These are phyloP conservation scores for Pleurotus pulmonarius DNA, from an alignment of 768 basidiomycete genomes.

Conservation along the genomic window DNA sequence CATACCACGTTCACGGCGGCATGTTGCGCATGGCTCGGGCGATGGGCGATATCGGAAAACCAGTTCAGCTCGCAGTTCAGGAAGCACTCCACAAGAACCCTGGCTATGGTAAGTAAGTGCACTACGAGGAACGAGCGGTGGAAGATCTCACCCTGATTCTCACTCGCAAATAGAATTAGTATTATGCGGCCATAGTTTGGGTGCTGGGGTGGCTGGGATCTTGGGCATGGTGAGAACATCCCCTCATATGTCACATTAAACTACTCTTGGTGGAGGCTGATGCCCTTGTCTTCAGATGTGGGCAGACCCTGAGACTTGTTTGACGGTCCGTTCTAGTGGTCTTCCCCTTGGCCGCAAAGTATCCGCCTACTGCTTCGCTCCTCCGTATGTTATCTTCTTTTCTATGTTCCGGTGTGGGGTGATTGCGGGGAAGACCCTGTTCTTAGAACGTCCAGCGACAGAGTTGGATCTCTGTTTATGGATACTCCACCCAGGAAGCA, in stretches of 20 bases:
- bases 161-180: conserved; percentile 48
- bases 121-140: neutral
- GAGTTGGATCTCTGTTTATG: too few species aligned
- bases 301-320: conserved; percentile 78
- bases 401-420: too few species aligned
- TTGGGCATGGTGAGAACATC: conserved; percentile 58
- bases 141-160: neutral
- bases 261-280: conserved; percentile 1
- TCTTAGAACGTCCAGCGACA: too few species aligned
- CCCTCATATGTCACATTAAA: neutral
- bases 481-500: neutral
- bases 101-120: conserved; percentile 56
- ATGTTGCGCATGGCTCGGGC: conserved; percentile 76
- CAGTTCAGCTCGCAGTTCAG: conserved; percentile 71
- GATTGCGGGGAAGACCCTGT: too few species aligned
- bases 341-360: conserved; percentile 64
- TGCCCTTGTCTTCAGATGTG: conserved; percentile 55
- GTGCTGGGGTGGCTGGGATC: conserved; percentile 76
- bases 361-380: conserved; percentile 75
- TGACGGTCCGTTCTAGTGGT: conserved; percentile 65
- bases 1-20: conserved; percentile 73
- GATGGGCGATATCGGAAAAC: conserved; percentile 75
- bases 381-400: conserved; percentile 50
- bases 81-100: conserved; percentile 67
- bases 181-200: conserved; percentile 80